Evolutionary conservation across 352 stramenopile species (phyloP).

Genomic region (Pythium pyrilobum): DNA sequence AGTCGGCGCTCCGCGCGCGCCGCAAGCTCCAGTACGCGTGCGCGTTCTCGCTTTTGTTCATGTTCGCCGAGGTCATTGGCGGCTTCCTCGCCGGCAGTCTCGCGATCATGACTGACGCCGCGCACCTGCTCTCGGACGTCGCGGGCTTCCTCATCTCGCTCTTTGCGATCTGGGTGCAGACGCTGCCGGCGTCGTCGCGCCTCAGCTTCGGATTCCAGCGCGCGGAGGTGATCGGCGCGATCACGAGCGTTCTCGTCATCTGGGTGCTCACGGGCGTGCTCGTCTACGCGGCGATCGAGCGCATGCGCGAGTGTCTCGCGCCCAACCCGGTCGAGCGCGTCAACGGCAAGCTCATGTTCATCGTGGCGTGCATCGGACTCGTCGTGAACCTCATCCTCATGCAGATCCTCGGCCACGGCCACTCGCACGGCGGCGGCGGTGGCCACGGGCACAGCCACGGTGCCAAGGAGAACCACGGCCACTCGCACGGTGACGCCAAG

Average conservation of each 20-base stretch:
- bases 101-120: constrained; percentile 92
- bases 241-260: constrained; percentile 93
- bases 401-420: constrained; percentile 85
- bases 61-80: constrained; percentile 94
- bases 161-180: constrained; percentile 69
- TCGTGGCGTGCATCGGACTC: constrained; percentile 93
- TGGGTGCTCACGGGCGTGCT: constrained; percentile 93
- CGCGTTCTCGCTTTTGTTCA: constrained; percentile 90
- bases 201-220: constrained; percentile 95
- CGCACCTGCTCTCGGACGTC: constrained; percentile 75
- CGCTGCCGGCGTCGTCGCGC: constrained; percentile 46
- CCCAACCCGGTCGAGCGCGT: constrained; percentile 80
- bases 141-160: constrained; percentile 79
- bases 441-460: constrained; percentile 32
- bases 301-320: constrained; percentile 75
- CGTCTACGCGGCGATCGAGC: constrained; percentile 90
- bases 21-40: constrained; percentile 70
- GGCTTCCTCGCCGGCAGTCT: constrained; percentile 93
- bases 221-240: constrained; percentile 94
- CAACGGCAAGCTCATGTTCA: constrained; percentile 96
- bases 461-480: constrained; percentile 27
- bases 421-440: constrained; percentile 21
- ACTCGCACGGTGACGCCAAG: constrained; percentile 26
- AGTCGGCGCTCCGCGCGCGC: constrained; percentile 45
- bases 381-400: constrained; percentile 96